Percentiles rank a stretch among this genome's conserved stretches.
These are phyloP conservation scores for Metarhizium robertsii DNA, from an alignment of 2,329 filamentous ascomycete species.

Conservation along the genomic window DNA sequence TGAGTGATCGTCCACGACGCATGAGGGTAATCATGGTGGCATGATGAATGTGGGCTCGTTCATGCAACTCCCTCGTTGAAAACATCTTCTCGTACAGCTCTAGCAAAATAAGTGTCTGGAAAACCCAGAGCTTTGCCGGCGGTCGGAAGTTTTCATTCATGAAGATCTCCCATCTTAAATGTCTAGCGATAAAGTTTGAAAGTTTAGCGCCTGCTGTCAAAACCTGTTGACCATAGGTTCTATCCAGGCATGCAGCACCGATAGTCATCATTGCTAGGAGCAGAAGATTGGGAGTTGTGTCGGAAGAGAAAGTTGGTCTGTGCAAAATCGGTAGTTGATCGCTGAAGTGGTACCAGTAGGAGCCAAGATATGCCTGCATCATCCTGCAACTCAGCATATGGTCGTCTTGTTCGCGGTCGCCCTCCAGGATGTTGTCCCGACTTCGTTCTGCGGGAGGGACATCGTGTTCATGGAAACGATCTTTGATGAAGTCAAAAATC, in stretches of 20 bases:
- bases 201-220: slow-evolving; percentile 72
- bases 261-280: slow-evolving; percentile 87
- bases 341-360: slow-evolving; percentile 93
- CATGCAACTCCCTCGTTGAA: slow-evolving; percentile 81
- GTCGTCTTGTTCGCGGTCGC: slow-evolving; percentile 56
- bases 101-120: slow-evolving; percentile 79
- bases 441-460: slow-evolving; percentile 64
- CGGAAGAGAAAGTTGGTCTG: slow-evolving; percentile 84
- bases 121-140: slow-evolving; percentile 91
- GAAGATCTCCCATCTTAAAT: slow-evolving; percentile 93
- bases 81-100: slow-evolving; percentile 99
- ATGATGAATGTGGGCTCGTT: slow-evolving; percentile 92
- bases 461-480: slow-evolving; percentile 72
- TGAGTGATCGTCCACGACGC: slow-evolving; percentile 84
- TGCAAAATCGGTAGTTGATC: slow-evolving; percentile 91
- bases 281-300: slow-evolving; percentile 75
- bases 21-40: slow-evolving; percentile 92
- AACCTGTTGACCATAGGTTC: slow-evolving; percentile 63
- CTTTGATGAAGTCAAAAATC: slow-evolving; percentile 71
- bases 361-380: slow-evolving; percentile 91
- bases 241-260: slow-evolving; percentile 82
- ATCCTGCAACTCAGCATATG: slow-evolving; percentile 76
- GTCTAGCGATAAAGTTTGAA: slow-evolving; percentile 84
- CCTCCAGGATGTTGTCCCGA: slow-evolving; percentile 69
- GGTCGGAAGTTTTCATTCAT: slow-evolving; percentile 84